These are phyloP conservation scores for Candida qinlingensis DNA, from an alignment of 805 yeast species.

Conservation along the genomic window DNA sequence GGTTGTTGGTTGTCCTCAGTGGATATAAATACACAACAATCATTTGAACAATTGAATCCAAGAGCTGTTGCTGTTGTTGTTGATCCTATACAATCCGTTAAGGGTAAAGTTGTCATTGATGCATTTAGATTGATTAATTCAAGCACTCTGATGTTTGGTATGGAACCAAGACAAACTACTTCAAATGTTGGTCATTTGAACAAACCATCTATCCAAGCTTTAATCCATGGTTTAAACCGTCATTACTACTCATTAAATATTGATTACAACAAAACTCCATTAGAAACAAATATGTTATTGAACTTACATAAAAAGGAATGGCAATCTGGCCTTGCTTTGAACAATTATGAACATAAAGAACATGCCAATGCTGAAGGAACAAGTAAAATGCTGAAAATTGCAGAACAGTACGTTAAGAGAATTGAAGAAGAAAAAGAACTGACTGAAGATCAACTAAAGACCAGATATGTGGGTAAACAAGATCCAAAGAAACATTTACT, in stretches of 20 bases:
- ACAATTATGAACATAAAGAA: constrained; percentile 75
- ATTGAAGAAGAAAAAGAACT: constrained; percentile 90
- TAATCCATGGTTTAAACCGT: constrained; percentile 95
- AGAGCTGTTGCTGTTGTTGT: constrained; percentile 98
- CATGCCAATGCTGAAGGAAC: constrained; percentile 68
- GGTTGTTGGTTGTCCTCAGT: constrained; percentile 99
- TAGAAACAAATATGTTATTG: constrained; percentile 89
- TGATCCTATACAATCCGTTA: constrained; percentile 97
- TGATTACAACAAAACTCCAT: constrained; percentile 86
- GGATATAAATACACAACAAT: constrained; percentile 96
- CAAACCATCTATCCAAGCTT: constrained; percentile 94
- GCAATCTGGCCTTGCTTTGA: constrained; percentile 84
- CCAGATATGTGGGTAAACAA: constrained; percentile 96
- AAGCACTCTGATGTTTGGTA: constrained; percentile 85
- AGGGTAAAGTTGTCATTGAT: constrained; percentile 98
- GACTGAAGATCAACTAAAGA: constrained; percentile 81
- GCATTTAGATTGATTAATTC: constrained; percentile 94
- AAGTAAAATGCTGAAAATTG: constrained; percentile 79
- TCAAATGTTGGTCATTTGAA: constrained; percentile 92
- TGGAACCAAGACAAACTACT: constrained; percentile 96
- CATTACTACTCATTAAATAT: constrained; percentile 94
- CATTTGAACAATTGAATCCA: constrained; percentile 91
- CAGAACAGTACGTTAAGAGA: constrained; percentile 82
- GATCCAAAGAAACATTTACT: constrained; percentile 97
- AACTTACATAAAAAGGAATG: constrained; percentile 93